These are phyloP conservation scores for Polyporus tsugae DNA, from an alignment of 1,284 basidiomycete species.

Conservation along the genomic window DNA sequence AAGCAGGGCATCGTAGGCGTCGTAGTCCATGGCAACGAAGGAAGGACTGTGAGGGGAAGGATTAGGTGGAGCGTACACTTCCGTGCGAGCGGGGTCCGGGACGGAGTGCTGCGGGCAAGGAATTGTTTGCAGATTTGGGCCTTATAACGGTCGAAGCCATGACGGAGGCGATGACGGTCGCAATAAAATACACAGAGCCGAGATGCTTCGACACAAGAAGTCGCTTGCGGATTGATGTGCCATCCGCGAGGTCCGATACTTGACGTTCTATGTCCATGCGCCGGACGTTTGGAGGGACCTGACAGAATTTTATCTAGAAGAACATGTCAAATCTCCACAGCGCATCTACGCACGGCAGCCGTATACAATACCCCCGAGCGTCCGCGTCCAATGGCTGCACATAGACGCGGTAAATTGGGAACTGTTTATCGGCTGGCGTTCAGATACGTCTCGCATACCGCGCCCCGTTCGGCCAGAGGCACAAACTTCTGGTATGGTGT, in stretches of 20 bases:
- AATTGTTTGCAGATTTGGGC: neutral
- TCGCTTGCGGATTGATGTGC: neutral
- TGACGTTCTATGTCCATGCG: slow-evolving; percentile 5
- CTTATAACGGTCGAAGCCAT: slow-evolving; percentile 8
- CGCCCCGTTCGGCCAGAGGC: neutral
- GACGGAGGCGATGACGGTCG: neutral
- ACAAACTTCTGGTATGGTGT: slow-evolving; percentile 12
- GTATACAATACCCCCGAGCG: neutral
- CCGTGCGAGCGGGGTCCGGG: slow-evolving; percentile 1
- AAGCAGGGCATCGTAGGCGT: slow-evolving; percentile 74
- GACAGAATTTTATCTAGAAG: slow-evolving; percentile 10
- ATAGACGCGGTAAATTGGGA: slow-evolving; percentile 1
- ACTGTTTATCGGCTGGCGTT: slow-evolving; percentile 12
- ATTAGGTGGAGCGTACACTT: slow-evolving; percentile 1
- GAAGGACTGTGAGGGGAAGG: slow-evolving; percentile 1
- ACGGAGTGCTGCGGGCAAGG: slow-evolving; percentile 1
- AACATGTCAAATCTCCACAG: slow-evolving; percentile 11
- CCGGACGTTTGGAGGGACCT: neutral
- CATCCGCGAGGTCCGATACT: neutral
- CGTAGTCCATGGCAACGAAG: slow-evolving; percentile 67
- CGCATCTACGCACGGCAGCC: neutral
- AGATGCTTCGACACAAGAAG: slow-evolving; percentile 12
- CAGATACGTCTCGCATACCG: neutral
- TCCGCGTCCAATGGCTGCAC: slow-evolving; percentile 2
- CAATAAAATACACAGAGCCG: slow-evolving; percentile 13